Base-by-base conservation (phyloP, 345 rosid genomes). In the Rhizophora apiculata region DNA sequence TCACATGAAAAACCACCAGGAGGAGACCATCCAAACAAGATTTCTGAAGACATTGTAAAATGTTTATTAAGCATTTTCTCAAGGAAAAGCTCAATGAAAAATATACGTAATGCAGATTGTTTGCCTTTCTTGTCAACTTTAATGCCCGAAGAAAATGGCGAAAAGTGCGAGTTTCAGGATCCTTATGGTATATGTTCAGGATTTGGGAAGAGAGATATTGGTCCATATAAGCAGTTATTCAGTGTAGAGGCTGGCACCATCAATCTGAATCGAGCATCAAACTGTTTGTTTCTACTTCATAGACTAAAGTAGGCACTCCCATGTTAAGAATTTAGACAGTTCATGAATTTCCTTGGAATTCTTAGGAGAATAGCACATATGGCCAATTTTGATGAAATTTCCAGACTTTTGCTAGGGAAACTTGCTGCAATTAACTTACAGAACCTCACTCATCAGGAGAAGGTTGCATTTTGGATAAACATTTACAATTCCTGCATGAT, bases 401-500 rank as follows among this genome's bases (percentile, higher is more conserved):
- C 75, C 88, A 93, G 96, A 69, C 67, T 84, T 75, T 83, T 89
- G 27, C 85, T 86, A 3, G 82, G 82, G 46, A 93, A 74, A 63
- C 85, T 93, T 66, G 84, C 83, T 34, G 68, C 79, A 29, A 83
- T 83, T 72, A 85, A 76, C 78, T 74, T 93, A 68, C 72, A 78
- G 72, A 85, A 80, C 67, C 88, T 88, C 68, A 86, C 67, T 60
- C 94, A 89, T 72, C 97, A 91, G 71, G 92, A 91, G 85, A 93
- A 89, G 79, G 89, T 91, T 65, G 98, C 97, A 4, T 93, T 93
- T 84, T 89, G 98, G 98, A 91, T 93, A 68, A 93, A 91, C 76
- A 82, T 84, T 53, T 93, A 93, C 81, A 93, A 91, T 64, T 82
- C 94, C 56, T 93, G 96, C 87, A 85, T 89, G 92, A 86, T 93